These are phyloP conservation scores for Aspergillus puulaauensis DNA, from an alignment of 2,329 filamentous ascomycete genomes.

Conservation along the genomic window DNA sequence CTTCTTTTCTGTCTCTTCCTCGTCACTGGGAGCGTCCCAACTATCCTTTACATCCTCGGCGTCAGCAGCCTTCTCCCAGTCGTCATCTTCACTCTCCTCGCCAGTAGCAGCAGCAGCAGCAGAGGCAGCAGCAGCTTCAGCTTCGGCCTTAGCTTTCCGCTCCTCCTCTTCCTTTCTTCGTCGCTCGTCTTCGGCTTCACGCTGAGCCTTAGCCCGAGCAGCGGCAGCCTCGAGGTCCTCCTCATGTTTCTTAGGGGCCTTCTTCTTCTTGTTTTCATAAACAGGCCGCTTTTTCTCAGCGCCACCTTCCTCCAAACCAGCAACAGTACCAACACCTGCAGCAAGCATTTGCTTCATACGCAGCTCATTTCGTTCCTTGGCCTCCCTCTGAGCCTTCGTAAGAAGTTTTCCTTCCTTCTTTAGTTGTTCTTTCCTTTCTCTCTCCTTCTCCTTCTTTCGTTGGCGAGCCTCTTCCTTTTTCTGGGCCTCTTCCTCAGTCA, in stretches of 20 bases:
- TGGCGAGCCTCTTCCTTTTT: slow-evolving; percentile 48
- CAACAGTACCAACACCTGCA: slow-evolving; percentile 45
- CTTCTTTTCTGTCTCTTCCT: slow-evolving; percentile 57
- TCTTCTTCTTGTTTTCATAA: slow-evolving; percentile 75
- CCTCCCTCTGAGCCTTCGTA: slow-evolving; percentile 50
- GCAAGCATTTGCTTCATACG: slow-evolving; percentile 52
- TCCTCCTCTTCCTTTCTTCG: slow-evolving; percentile 69
- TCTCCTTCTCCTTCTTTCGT: slow-evolving; percentile 50
- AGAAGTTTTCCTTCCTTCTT: slow-evolving; percentile 50
- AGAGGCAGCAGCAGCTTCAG: slow-evolving; percentile 65
- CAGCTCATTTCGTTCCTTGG: slow-evolving; percentile 47
- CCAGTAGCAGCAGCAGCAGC: slow-evolving; percentile 51
- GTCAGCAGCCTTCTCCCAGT: slow-evolving; percentile 84
- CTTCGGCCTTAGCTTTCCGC: slow-evolving; percentile 74
- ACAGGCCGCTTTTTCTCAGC: slow-evolving; percentile 74
- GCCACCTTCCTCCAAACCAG: slow-evolving; percentile 40
- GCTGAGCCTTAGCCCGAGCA: slow-evolving; percentile 46
- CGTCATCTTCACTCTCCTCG: slow-evolving; percentile 62
- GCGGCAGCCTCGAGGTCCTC: slow-evolving; percentile 54
- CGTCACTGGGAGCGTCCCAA: slow-evolving; percentile 70
- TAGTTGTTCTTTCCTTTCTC: slow-evolving; percentile 52
- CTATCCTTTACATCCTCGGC: slow-evolving; percentile 82
- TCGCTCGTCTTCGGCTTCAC: slow-evolving; percentile 55
- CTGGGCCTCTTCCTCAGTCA: slow-evolving; percentile 47
- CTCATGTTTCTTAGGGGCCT: slow-evolving; percentile 63